Evolutionary conservation across 2,329 filamentous ascomycete genomes (phyloP).

Genomic region (Xylogone sp.): DNA sequence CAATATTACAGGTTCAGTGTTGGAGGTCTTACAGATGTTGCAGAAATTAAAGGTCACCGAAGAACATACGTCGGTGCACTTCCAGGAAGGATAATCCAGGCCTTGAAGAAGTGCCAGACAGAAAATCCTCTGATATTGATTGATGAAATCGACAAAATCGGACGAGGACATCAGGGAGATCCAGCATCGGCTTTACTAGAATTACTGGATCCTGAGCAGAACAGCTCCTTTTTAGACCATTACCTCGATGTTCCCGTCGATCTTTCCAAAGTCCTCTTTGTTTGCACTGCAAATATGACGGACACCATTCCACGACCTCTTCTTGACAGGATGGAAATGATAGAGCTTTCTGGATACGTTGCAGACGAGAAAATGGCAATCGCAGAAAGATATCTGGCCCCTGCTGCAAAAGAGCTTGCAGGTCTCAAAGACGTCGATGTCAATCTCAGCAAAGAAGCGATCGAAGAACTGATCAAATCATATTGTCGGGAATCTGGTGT

Average conservation of each 20-base stretch:
- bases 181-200: constrained; percentile 92
- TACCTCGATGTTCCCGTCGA: constrained; percentile 99
- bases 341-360: constrained; percentile 93
- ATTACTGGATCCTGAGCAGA: constrained; percentile 93
- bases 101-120: constrained; percentile 97
- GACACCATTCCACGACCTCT: constrained; percentile 94
- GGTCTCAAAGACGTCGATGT: constrained; percentile 90
- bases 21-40: constrained; percentile 92
- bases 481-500: constrained; percentile 98
- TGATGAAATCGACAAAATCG: constrained; percentile 98
- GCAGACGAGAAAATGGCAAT: constrained; percentile 99
- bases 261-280: constrained; percentile 94
- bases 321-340: constrained; percentile 96
- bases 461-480: constrained; percentile 95
- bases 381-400: constrained; percentile 86
- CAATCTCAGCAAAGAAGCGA: constrained; percentile 78
- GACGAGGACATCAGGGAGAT: constrained; percentile 92
- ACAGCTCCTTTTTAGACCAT: constrained; percentile 94
- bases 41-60: constrained; percentile 96
- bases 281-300: constrained; percentile 98
- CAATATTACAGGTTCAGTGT: constrained; percentile 99
- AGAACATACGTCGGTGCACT: constrained; percentile 95
- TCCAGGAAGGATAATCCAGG: constrained; percentile 95
- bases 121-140: constrained; percentile 97
- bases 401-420: constrained; percentile 89